A percentile compares a stretch with the other conserved stretches of the same genome.
These are phyloP conservation scores for Kingdonia uniflora DNA, from an alignment of 164 flowering plant species.

Conservation along the genomic window DNA sequence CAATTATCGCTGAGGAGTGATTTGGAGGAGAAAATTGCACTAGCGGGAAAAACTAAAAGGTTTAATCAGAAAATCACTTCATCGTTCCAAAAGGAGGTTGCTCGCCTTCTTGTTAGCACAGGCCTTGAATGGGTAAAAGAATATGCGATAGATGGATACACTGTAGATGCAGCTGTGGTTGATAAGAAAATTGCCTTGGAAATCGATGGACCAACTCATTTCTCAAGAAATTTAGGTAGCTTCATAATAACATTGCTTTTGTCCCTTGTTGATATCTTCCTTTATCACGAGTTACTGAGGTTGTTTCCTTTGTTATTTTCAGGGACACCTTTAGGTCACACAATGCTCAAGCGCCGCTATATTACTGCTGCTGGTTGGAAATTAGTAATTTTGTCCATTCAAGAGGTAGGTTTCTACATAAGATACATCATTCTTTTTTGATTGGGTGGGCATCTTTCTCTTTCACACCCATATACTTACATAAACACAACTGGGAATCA, in stretches of 20 bases:
- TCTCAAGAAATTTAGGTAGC: slow-evolving; percentile 84
- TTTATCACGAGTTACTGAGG: neutral
- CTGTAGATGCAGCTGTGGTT: slow-evolving; percentile 78
- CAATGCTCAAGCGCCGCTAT: slow-evolving; percentile 77
- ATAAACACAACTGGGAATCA: no score
- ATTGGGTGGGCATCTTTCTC: no score
- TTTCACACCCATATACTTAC: no score
- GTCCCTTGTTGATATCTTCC: neutral
- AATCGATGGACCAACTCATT: slow-evolving; percentile 97
- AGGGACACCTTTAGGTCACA: slow-evolving; percentile 90
- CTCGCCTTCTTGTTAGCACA: slow-evolving; percentile 73
- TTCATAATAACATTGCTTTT: neutral
- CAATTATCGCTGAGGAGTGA: slow-evolving; percentile 35
- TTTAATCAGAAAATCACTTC: slow-evolving; percentile 87
- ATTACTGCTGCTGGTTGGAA: slow-evolving; percentile 88
- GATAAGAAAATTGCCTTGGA: slow-evolving; percentile 85
- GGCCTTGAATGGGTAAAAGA: slow-evolving; percentile 89
- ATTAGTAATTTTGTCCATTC: slow-evolving; percentile 54
- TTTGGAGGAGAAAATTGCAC: slow-evolving; percentile 56
- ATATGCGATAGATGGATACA: slow-evolving; percentile 66
- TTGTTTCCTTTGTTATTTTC: slow-evolving; percentile 14
- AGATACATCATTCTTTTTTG: no score
- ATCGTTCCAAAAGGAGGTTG: slow-evolving; percentile 89
- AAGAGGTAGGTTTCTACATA: slow-evolving; percentile 43
- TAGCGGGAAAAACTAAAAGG: slow-evolving; percentile 65